These are phyloP conservation scores for Yamadazyma taylorii DNA, from an alignment of 1,139 yeast genomes.

Conservation along the genomic window DNA sequence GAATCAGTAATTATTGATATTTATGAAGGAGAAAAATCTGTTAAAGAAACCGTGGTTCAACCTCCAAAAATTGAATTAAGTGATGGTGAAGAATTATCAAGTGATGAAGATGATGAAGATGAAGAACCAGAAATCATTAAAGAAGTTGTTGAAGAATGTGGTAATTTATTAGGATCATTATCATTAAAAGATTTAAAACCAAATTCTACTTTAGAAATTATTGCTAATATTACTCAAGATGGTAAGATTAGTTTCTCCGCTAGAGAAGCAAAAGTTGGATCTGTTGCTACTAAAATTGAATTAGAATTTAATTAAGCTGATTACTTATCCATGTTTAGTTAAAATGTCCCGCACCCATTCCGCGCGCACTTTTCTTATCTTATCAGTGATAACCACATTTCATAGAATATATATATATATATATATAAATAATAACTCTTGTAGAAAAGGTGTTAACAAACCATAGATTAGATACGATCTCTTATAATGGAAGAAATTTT, in stretches of 20 bases:
- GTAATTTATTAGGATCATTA: slow-evolving; percentile 75
- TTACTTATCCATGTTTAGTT: slow-evolving; percentile 1
- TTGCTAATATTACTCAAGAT: slow-evolving; percentile 80
- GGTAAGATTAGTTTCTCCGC: slow-evolving; percentile 82
- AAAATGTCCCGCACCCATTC: not conserved
- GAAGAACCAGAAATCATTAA: slow-evolving; percentile 73
- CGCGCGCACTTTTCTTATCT: not conserved
- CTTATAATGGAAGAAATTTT: slow-evolving; percentile 13
- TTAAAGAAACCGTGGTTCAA: slow-evolving; percentile 77
- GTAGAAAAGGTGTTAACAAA: not conserved
- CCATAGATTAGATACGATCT: too few relatives aligned
- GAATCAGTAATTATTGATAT: slow-evolving; percentile 68
- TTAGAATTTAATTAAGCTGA: slow-evolving; percentile 23
- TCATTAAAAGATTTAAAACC: slow-evolving; percentile 72
- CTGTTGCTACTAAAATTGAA: slow-evolving; percentile 53
- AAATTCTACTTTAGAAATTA: slow-evolving; percentile 71
- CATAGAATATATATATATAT: not conserved
- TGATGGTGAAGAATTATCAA: slow-evolving; percentile 36
- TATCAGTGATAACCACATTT: too few relatives aligned
- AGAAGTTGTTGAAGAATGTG: slow-evolving; percentile 74
- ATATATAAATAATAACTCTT: not conserved
- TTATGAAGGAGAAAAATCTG: slow-evolving; percentile 80
- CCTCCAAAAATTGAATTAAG: slow-evolving; percentile 40
- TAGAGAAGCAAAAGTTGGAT: slow-evolving; percentile 76
- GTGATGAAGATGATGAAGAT: slow-evolving; percentile 36